phyloP scores from a whole-genome alignment of 2,329 filamentous ascomycete genomes.

The Trichoderma endophyticum region DNA sequence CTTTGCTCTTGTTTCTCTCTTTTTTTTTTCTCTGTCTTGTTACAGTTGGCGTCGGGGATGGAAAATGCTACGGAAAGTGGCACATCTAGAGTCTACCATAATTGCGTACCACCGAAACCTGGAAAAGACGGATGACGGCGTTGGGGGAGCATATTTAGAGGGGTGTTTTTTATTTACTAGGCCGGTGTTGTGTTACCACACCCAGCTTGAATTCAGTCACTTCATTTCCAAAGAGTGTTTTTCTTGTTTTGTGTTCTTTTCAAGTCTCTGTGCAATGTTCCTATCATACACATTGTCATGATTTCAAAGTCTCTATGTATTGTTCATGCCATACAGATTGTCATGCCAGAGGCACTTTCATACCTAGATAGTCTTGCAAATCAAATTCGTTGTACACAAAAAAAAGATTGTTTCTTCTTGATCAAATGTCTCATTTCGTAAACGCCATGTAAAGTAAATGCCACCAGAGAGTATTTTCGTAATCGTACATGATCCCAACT shows the following conservation, averaged over 20 bases:
- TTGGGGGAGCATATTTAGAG: slow-evolving; percentile 1
- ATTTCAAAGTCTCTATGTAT: background rate
- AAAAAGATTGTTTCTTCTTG: background rate
- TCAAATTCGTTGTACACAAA: background rate
- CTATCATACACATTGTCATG: background rate
- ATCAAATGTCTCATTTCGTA: slow-evolving; percentile 14
- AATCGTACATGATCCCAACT: slow-evolving; percentile 33
- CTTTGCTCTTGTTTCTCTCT: background rate
- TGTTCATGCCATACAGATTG: background rate
- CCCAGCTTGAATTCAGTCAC: background rate
- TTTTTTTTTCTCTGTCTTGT: background rate
- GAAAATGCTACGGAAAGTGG: background rate
- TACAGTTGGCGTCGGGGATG: slow-evolving; percentile 10
- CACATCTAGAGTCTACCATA: background rate
- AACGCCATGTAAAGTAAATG: slow-evolving; percentile 39
- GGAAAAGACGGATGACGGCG: background rate
- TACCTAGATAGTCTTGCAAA: background rate
- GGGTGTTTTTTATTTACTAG: background rate
- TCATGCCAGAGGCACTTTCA: background rate
- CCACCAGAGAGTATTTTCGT: slow-evolving; percentile 27
- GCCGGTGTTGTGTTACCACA: background rate
- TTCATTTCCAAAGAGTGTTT: background rate
- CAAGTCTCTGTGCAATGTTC: background rate
- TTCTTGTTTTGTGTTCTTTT: background rate
- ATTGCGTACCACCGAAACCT: background rate